Evolutionary conservation across 768 basidiomycete species (phyloP).

Genomic region (Termitomyces sp.): DNA sequence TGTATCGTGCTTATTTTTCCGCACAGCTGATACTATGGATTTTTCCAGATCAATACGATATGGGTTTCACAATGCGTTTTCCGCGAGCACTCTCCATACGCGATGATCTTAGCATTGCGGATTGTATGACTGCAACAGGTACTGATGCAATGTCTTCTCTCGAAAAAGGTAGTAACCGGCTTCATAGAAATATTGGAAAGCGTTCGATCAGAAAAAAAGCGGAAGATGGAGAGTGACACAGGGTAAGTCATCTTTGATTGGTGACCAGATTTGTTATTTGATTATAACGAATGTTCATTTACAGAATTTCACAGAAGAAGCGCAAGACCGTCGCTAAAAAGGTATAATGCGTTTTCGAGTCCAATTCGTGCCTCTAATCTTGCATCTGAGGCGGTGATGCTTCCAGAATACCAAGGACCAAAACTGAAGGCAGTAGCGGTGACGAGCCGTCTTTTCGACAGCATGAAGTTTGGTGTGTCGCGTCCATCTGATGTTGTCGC

Average conservation of each 20-base stretch:
- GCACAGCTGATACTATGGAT: conserved; percentile 3
- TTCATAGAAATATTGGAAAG: conserved; percentile 51
- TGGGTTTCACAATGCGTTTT: conserved; percentile 91
- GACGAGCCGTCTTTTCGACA: conserved; percentile 64
- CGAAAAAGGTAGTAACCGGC: not conserved
- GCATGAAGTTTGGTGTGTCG: conserved; percentile 72
- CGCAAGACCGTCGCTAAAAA: conserved; percentile 47
- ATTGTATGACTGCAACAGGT: conserved; percentile 73
- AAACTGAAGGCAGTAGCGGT: conserved; percentile 53
- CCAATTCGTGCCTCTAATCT: not conserved
- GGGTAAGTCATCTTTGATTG: conserved; percentile 28
- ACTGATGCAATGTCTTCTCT: not conserved
- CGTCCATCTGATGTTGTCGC: not conserved
- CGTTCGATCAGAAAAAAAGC: conserved; percentile 59
- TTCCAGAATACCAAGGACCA: conserved; percentile 64
- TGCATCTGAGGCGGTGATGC: conserved; percentile 42
- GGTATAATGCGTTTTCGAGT: conserved; percentile 25
- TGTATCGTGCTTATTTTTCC: not conserved
- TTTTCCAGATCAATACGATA: conserved; percentile 68
- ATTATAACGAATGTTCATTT: not conserved
- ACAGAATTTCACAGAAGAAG: conserved; percentile 48
- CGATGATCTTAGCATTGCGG: conserved; percentile 66
- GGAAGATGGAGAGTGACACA: conserved; percentile 62
- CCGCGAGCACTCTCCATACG: conserved; percentile 79
- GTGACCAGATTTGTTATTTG: not conserved